phyloP scores from a whole-genome alignment of 768 basidiomycete species.

The Cyclocybe cylindracea region DNA sequence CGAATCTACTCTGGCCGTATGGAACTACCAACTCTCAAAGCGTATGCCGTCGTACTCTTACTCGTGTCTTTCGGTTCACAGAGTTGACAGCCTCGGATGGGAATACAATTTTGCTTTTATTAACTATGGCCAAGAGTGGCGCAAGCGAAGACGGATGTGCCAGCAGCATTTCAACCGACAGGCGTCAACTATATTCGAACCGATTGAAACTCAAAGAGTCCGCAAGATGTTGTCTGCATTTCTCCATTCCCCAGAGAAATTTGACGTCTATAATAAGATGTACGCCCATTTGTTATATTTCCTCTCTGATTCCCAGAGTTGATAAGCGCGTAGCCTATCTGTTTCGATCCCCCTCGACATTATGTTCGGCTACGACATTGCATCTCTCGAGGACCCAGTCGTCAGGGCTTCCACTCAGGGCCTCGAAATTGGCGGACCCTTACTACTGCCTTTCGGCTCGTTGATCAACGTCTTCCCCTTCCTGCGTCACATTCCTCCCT shows the following conservation, averaged over 20 bases:
- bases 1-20: slow-evolving; percentile 48
- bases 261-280: slow-evolving; percentile 12
- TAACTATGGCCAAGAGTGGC: slow-evolving; percentile 36
- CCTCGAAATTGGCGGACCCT: background rate
- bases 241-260: slow-evolving; percentile 10
- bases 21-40: slow-evolving; percentile 15
- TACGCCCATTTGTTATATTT: background rate
- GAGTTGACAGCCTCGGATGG: slow-evolving; percentile 29
- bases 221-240: slow-evolving; percentile 29
- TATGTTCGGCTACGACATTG: slow-evolving; percentile 14
- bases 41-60: slow-evolving; percentile 2
- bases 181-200: slow-evolving; percentile 22
- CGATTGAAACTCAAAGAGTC: slow-evolving; percentile 27
- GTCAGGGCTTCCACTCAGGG: slow-evolving; percentile 4
- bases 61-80: background rate
- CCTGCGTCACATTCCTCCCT: slow-evolving; percentile 11
- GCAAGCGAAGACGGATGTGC: slow-evolving; percentile 33
- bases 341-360: slow-evolving; percentile 7
- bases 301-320: background rate
- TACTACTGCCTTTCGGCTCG: slow-evolving; percentile 8
- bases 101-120: slow-evolving; percentile 33
- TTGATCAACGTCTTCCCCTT: slow-evolving; percentile 11
- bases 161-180: slow-evolving; percentile 32
- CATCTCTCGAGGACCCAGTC: slow-evolving; percentile 7
- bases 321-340: background rate